Conservation (phyloP, 495 filamentous ascomycete species). For the Ascobolus immersus region DNA sequence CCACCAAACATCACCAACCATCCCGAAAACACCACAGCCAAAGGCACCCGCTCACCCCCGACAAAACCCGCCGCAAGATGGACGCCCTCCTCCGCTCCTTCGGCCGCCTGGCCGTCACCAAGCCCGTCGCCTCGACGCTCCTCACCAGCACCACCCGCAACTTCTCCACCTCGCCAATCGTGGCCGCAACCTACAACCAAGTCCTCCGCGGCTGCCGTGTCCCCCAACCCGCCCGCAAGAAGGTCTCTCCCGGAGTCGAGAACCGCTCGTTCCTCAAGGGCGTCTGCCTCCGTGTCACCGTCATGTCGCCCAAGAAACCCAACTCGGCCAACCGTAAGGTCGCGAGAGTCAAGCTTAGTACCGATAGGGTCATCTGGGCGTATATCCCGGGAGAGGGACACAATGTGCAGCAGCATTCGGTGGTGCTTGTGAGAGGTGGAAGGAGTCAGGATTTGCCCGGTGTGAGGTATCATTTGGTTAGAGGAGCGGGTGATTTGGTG, state of each 20-base stretch:
- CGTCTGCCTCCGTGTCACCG: constrained; percentile 75
- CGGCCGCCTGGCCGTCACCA: not conserved
- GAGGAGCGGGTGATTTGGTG: constrained; percentile 87
- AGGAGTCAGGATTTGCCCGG: constrained; percentile 90
- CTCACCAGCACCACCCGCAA: constrained; percentile 11
- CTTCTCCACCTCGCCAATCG: constrained; percentile 26
- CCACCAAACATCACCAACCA: too few relatives aligned
- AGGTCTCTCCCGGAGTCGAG: constrained; percentile 60
- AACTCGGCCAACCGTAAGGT: constrained; percentile 91
- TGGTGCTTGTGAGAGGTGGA: constrained; percentile 79
- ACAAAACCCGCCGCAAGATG: not conserved
- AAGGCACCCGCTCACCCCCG: not conserved
- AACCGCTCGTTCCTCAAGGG: constrained; percentile 66
- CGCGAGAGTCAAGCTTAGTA: constrained; percentile 65
- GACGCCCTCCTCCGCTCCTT: constrained; percentile 1
- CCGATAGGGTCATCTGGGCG: constrained; percentile 58
- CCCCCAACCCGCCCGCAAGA: constrained; percentile 49
- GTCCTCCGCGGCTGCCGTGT: constrained; percentile 43
- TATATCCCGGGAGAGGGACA: constrained; percentile 95
- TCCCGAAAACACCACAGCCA: not conserved
- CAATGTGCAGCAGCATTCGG: constrained; percentile 96
- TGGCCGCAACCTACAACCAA: constrained; percentile 35
- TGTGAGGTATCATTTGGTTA: constrained; percentile 81
- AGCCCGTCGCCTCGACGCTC: not conserved
- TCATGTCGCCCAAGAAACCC: constrained; percentile 91